A percentile compares a stretch with the other conserved stretches of the same genome.
These are phyloP conservation scores for Fusarium coicis DNA, from an alignment of 2,329 filamentous ascomycete genomes.

Conservation along the genomic window DNA sequence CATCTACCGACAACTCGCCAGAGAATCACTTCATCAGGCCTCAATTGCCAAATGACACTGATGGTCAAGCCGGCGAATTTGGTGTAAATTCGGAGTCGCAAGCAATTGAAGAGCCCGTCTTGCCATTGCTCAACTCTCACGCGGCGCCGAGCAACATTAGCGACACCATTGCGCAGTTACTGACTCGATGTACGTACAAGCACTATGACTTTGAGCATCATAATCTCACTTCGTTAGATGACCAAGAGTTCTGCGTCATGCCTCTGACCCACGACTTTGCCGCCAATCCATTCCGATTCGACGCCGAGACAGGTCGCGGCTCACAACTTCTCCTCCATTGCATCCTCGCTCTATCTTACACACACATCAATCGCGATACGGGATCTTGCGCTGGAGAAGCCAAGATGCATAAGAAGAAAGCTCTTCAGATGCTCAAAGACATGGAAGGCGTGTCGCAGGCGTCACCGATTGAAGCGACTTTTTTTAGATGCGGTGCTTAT, in stretches of 20 bases:
- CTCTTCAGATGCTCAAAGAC: background rate
- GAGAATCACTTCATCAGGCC: background rate
- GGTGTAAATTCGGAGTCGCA: background rate
- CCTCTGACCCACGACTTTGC: background rate
- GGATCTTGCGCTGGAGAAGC: background rate
- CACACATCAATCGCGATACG: background rate
- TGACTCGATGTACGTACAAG: background rate
- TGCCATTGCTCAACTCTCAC: background rate
- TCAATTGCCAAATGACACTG: background rate
- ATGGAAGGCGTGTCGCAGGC: background rate
- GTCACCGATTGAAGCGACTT: background rate
- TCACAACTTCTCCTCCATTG: background rate
- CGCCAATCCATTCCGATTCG: background rate
- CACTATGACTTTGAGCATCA: too few relatives aligned
- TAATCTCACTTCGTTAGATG: background rate
- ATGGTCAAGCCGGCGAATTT: too few relatives aligned
- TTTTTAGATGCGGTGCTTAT: background rate
- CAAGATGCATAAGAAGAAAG: background rate
- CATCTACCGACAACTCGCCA: background rate
- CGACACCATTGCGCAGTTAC: background rate
- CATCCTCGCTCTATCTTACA: background rate
- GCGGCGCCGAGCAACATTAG: background rate
- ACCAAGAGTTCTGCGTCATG: background rate
- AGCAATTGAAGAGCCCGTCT: background rate
- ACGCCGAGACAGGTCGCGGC: background rate